Base-by-base conservation (phyloP, 2,329 filamentous ascomycete species). In the Curvularia verruculosa region DNA sequence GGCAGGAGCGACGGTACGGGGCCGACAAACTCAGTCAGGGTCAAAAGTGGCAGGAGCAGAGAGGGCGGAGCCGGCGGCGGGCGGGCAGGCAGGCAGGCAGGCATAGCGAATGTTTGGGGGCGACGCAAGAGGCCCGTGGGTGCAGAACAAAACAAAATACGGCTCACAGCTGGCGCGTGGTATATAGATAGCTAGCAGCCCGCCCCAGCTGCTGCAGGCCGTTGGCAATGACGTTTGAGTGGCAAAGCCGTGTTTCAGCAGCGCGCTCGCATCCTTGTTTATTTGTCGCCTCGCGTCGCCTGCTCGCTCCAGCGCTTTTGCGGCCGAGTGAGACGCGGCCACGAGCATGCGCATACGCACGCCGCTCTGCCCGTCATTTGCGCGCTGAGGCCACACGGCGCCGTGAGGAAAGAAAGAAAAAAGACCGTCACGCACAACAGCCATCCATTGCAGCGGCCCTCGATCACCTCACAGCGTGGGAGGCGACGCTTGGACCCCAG, bases 161-260 rank as follows among this genome's bases (percentile, higher is more conserved):
- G 39, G 39, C 13, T 15, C 12, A 12, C 39, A 39, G 45, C 26
- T 18, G 40, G 54, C 46, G 41, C 28, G 37, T 31, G 43, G 31
- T 47, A 41, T 52, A 52, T 43, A 52, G 13, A 45, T 52, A 26
- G 47, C 18, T n/a, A 36, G 31, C 15, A 29, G 39, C 34, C 15
- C 26, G 31, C 31, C 24, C 19, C 46, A 47, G 43, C 46, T 37
- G 46, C 44, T 40, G 44, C 13, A 39, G 18, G 37, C 44, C 43
- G 50, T 53, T 50, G 52, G 40, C 46, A 34, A 54, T 54, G 54
- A 57, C 58, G 55, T 57, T 58, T 48, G 47, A 52, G 56, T 51
- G 52, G 52, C 41, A 43, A 50, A 54, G 53, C 57, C 23, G 39
- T 56, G 57, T 59, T 57, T 59, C 57, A 57, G 50, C 44, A 37